Evolutionary conservation across 2,329 filamentous ascomycete genomes (phyloP), one percentile per base, ranked within the genome.

Genomic region (Penicillium sclerotiorum): DNA sequence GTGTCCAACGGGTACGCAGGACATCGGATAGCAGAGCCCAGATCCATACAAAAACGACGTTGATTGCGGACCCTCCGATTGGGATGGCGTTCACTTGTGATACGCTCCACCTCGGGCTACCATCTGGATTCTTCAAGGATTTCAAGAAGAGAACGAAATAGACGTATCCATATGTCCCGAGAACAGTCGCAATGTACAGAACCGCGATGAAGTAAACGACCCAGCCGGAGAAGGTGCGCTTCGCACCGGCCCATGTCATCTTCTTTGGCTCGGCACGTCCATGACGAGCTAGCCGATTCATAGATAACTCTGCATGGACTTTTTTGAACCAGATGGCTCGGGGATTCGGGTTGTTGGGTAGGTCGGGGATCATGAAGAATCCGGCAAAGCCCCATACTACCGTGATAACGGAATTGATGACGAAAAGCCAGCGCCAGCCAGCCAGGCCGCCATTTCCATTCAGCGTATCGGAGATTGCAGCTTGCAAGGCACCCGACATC

Each of bases 11-110:
- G 0, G 77, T 79, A 30, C 71, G 70, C 1, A 81, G 56, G 8
- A 73, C 60, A 60, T 81, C 79, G 0, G 79, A 81, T 0, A 80
- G 58, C 2, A 80, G 70, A 1, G 78, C 78, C 78, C 79, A 81
- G 11, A 79, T 70, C 78, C 78, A 81, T 1, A 81, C 79, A 47
- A 77, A 79, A 0, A 74, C 67, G 2, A 79, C 75, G 15, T 78
- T 77, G 42, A 79, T 77, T 4, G 75, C 76, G 4, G 73, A 67
- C 9, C 76, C 77, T 8, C 66, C 75, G 13, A 79, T 78, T 0
- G 77, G 77, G 45, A 80, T 79, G 2, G 73, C 69, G 50, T 79
- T 80, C 17, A 79, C 73, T 54, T 77, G 62, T 30, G 75, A 67
- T 0, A 71, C 71, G 1, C 61, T 64, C 76, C 77, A 80, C 4